Evolutionary conservation across 768 basidiomycete species (phyloP), one percentile per base, ranked within the genome.

Genomic region (Lentinula boryana): DNA sequence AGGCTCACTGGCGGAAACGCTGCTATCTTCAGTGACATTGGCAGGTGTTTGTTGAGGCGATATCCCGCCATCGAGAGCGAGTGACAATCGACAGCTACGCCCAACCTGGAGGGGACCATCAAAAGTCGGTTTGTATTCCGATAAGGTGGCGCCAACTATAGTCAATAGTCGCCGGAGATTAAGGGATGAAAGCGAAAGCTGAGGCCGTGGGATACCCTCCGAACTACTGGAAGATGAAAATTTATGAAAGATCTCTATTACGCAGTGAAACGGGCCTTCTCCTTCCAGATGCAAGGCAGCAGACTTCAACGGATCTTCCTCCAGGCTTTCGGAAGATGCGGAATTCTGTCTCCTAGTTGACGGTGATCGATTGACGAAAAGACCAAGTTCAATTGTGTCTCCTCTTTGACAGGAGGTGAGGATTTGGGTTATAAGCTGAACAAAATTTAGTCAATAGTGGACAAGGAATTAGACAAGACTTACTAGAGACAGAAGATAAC

Each of bases 331-430:
- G 9, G 62, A 46, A 9, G 40, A 43, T 35, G 64, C 86, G 80
- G 64, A 83, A 38, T 66, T 13, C 60, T 21, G 70, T 71, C 72
- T 67, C 36, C 67, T 63, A 4, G 59, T 61, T 7, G 62, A 48
- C 13, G 66, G 63, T 13, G 69, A 64, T 7, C 74, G 72, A 60
- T 70, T 76, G 50, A 91, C 75, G 62, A 83, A 80, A 21, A 98
- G 80, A 7, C 95, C 93, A 59, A 97, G 73, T 68, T 96, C 94
- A 50, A 98, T 82, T 36, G 89, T 85, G 69, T 97, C 95, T 13
- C 91, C 91, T 38, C 70, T 75, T 51, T 76, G 76, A n/a, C 91
- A 78, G 35, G 85, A 84, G 48, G 76, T 76, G 43, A 98, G 74
- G 44, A 96, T 78, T 79, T 95, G 95, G 33, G 93, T 89, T 56